Evolutionary conservation across 169 alveolate species (phyloP).

Genomic region (Plasmodium knowlesi): DNA sequence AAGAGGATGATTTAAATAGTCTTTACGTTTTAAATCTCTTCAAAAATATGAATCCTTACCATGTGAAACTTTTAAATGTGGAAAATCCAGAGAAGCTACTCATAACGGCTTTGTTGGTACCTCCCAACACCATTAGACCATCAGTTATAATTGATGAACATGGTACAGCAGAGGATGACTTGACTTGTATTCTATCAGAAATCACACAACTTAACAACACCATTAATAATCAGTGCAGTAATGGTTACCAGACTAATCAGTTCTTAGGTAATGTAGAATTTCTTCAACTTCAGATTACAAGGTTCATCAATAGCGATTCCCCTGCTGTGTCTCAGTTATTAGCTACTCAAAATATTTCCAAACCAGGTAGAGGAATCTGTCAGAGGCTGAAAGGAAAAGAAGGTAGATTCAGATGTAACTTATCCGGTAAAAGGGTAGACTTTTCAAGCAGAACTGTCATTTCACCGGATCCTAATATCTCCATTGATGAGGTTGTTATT

Average conservation of each 20-base stretch:
- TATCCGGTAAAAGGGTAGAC: constrained; percentile 99
- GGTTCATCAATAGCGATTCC: constrained; percentile 94
- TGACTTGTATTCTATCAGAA: constrained; percentile 93
- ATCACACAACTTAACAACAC: constrained; percentile 89
- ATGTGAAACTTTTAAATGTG: constrained; percentile 92
- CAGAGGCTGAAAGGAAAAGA: constrained; percentile 92
- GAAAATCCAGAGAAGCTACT: constrained; percentile 94
- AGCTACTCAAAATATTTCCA: constrained; percentile 85
- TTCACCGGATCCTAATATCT: constrained; percentile 99
- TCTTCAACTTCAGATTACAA: constrained; percentile 91
- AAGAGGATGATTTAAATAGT: constrained; percentile 93
- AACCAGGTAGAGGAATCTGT: constrained; percentile 88
- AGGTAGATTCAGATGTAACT: constrained; percentile 99
- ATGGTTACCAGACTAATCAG: constrained; percentile 89
- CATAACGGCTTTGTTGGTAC: constrained; percentile 93
- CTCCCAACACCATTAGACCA: constrained; percentile 98
- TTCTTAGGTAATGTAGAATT: constrained; percentile 90
- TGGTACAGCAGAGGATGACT: constrained; percentile 95
- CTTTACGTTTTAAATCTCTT: constrained; percentile 90
- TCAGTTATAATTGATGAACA: constrained; percentile 93
- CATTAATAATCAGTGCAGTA: constrained; percentile 88
- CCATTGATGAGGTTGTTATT: constrained; percentile 96
- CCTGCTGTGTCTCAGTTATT: constrained; percentile 92
- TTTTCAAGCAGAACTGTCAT: constrained; percentile 99
- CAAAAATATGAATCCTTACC: constrained; percentile 92